These are phyloP conservation scores for Lentinula lateritia DNA, from an alignment of 768 basidiomycete genomes.

Conservation along the genomic window DNA sequence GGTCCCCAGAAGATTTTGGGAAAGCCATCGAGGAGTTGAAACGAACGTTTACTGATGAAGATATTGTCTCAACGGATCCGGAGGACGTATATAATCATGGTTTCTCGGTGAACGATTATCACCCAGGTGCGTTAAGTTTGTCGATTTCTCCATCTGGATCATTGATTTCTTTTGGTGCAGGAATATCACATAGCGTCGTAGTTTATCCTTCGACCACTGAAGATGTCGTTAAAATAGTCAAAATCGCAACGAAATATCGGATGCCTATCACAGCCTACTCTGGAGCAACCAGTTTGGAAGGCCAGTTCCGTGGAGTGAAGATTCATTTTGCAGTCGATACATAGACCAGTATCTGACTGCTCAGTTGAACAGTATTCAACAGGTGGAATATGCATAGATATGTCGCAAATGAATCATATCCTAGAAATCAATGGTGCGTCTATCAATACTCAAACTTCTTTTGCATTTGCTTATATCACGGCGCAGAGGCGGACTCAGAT, in stretches of 20 bases:
- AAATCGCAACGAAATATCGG: conserved; percentile 64
- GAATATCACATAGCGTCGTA: conserved; percentile 48
- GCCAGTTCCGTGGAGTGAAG: conserved; percentile 63
- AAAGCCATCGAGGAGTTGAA: conserved; percentile 47
- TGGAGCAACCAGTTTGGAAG: conserved; percentile 80
- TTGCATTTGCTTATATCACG: background rate
- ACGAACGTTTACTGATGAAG: conserved; percentile 26
- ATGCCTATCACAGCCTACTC: conserved; percentile 79
- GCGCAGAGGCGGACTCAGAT: conserved; percentile 62
- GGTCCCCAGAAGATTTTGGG: conserved; percentile 46
- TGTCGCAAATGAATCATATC: conserved; percentile 76
- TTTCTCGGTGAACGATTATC: conserved; percentile 44
- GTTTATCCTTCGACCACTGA: conserved; percentile 67
- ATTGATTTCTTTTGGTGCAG: conserved; percentile 18
- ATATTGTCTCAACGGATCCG: conserved; percentile 42
- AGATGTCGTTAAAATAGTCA: conserved; percentile 77
- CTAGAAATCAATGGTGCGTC: conserved; percentile 60
- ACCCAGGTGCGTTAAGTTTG: conserved; percentile 29
- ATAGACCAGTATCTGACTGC: background rate
- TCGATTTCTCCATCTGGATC: background rate
- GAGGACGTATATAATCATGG: conserved; percentile 52
- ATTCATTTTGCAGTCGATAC: background rate
- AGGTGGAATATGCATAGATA: conserved; percentile 77
- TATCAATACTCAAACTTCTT: too few relatives aligned
- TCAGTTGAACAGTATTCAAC: conserved; percentile 24